Evolutionary conservation across 768 basidiomycete genomes (phyloP).

Genomic region (Myochromella boudieri): DNA sequence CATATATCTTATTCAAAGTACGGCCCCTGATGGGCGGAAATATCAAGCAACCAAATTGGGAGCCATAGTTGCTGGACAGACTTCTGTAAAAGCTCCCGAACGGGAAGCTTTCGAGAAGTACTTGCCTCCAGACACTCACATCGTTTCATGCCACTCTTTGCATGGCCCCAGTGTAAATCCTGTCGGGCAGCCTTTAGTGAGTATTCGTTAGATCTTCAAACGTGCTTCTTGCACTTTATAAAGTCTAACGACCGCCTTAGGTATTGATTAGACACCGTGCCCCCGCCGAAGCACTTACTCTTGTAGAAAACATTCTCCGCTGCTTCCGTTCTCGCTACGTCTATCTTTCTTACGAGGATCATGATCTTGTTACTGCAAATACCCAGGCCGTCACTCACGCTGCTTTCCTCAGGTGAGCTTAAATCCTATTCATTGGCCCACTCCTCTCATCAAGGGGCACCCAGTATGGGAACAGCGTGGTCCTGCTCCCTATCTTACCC

Average conservation of each 20-base stretch:
- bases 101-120: conserved; percentile 84
- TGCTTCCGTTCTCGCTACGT: conserved; percentile 86
- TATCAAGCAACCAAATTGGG: conserved; percentile 82
- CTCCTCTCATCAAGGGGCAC: conserved; percentile 3
- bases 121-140: conserved; percentile 82
- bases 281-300: conserved; percentile 61
- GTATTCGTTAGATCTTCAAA: conserved; percentile 18
- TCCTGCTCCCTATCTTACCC: conserved; percentile 74
- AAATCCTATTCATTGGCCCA: neutral
- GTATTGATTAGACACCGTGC: conserved; percentile 88
- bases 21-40: conserved; percentile 3
- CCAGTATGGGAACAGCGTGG: conserved; percentile 99
- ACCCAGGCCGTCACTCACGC: conserved; percentile 99
- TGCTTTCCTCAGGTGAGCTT: conserved; percentile 83
- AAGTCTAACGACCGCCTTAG: conserved; percentile 38
- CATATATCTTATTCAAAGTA: neutral
- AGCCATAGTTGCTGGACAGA: conserved; percentile 93
- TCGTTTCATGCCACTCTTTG: conserved; percentile 91
- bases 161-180: conserved; percentile 92
- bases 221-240: neutral
- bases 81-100: conserved; percentile 96
- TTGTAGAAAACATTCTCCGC: conserved; percentile 82
- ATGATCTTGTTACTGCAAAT: conserved; percentile 95
- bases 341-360: conserved; percentile 93
- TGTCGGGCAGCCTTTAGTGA: conserved; percentile 85